These are phyloP conservation scores for Fusarium devonianum DNA, from an alignment of 2,329 filamentous ascomycete species.

Conservation along the genomic window DNA sequence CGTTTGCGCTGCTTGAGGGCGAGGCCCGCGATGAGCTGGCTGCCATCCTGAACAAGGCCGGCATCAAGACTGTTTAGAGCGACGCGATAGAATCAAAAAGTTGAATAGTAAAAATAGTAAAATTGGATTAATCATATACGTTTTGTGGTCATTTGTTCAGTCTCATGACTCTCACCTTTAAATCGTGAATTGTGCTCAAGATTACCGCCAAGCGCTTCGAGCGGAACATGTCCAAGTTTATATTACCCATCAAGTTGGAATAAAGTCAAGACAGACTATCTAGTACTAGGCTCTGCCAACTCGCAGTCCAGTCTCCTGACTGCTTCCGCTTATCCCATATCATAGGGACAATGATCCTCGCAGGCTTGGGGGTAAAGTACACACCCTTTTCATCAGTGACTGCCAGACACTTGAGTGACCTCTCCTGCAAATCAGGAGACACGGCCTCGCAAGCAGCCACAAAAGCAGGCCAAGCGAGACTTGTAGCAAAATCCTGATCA, in stretches of 20 bases:
- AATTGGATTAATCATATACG: neutral
- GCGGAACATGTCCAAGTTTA: no score
- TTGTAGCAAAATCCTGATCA: constrained; percentile 48
- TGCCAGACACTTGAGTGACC: constrained; percentile 33
- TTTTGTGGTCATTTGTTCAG: no score
- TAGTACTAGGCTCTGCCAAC: constrained; percentile 39
- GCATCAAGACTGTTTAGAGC: constrained; percentile 39
- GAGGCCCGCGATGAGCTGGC: constrained; percentile 47
- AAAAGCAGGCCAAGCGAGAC: constrained; percentile 53
- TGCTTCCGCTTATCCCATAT: constrained; percentile 42
- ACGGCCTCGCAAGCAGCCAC: constrained; percentile 53
- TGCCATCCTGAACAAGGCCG: constrained; percentile 48
- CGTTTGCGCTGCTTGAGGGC: constrained; percentile 49
- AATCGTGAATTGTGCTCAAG: no score
- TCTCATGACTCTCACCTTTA: no score
- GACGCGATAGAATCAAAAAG: neutral
- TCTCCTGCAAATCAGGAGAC: constrained; percentile 45
- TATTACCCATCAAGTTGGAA: no score
- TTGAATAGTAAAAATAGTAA: neutral
- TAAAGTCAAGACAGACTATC: constrained; percentile 19
- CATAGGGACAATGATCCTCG: constrained; percentile 38
- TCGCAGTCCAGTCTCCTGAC: constrained; percentile 43
- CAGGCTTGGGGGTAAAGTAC: constrained; percentile 40
- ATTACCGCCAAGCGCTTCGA: no score
- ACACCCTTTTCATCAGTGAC: constrained; percentile 42